Evolutionary conservation across 805 yeast species (phyloP), one percentile per base, ranked within the genome.

Genomic region (Cyberlindnera petersonii): DNA sequence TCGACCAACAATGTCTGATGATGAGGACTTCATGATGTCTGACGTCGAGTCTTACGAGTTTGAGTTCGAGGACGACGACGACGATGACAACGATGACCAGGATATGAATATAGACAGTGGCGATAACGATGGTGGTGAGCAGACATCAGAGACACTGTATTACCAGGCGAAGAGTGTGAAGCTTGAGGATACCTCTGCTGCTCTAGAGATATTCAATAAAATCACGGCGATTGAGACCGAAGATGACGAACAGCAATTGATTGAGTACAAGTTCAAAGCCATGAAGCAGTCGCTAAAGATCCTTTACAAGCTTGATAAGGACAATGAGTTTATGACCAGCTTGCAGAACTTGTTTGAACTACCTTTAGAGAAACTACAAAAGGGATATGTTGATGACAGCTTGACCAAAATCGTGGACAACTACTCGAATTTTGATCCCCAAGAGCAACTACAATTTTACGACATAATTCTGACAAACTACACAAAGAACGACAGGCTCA

Each of bases 381-480:
- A 36, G 53, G 30, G 60, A 58, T 36, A 46, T 48, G 39, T 59
- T 60, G 46, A 63, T 50, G 53, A 64, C 49, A 29, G 62, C 50
- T 35, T 72, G 60, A 48, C 65, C 59, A 26, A 71, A 62, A 46
- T 74, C 60, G 20, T 69, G 65, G 31, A 50, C 61, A 24, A 60
- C 51, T 49, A 68, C 33, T 23, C 35, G 10, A 36, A 44, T 14
- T 46, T 50, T 1, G 39, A 48, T 3, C 33, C 45, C 0, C 31
- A 31, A 9, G 38, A 33, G 1, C 39, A 60, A 58, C 44, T 49
- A 42, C 5, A 33, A 23, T 16, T 73, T 61, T 48, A 65, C 57
- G 32, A 48, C 46, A n/a, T 39, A 36, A 36, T 59, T 61, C 49
- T 69, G 6, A 21, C 38, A 44, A 17, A 48, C 46, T 33, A 56